A percentile compares a stretch with the other conserved stretches of the same genome.
Evolutionary conservation across 2,329 filamentous ascomycete species (phyloP).

Genomic region (Lecanicillium sp.): DNA sequence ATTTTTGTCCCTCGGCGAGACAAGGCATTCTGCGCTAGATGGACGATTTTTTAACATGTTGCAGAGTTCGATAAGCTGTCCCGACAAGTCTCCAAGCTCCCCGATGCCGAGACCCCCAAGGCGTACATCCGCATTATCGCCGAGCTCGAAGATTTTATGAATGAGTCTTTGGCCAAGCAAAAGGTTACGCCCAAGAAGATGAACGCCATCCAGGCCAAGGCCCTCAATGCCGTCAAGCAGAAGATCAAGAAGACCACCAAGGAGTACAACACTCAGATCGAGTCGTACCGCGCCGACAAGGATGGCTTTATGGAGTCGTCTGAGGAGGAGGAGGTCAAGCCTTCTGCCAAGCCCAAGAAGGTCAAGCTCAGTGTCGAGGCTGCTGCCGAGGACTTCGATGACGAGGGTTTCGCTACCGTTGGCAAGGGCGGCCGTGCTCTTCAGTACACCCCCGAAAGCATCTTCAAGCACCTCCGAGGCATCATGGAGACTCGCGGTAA

Average conservation of each 20-base stretch:
- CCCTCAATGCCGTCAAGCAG: constrained; percentile 94
- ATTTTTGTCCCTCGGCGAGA: too few species aligned
- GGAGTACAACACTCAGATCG: constrained; percentile 81
- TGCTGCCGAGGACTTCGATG: constrained; percentile 52
- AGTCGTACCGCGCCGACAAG: constrained; percentile 78
- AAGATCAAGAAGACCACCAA: constrained; percentile 99
- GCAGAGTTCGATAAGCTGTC: constrained; percentile 92
- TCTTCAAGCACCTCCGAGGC: constrained; percentile 88
- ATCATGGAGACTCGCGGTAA: constrained; percentile 96
- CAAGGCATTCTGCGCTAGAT: neutral
- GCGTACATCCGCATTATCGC: constrained; percentile 87
- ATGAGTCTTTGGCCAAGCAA: constrained; percentile 89
- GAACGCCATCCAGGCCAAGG: constrained; percentile 91
- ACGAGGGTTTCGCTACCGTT: constrained; percentile 84
- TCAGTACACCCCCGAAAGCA: constrained; percentile 92
- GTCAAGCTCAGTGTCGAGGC: constrained; percentile 37
- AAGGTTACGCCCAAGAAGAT: constrained; percentile 97
- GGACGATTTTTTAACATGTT: constrained; percentile 4
- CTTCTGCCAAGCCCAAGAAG: constrained; percentile 39
- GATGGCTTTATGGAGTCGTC: constrained; percentile 83
- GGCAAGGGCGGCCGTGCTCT: constrained; percentile 83
- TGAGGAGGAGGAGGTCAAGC: constrained; percentile 56
- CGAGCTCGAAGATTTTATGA: constrained; percentile 90
- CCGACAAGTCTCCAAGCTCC: constrained; percentile 73
- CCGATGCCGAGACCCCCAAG: constrained; percentile 74